Conservation (phyloP, 768 basidiomycete genomes). For the Suillus decipiens region DNA sequence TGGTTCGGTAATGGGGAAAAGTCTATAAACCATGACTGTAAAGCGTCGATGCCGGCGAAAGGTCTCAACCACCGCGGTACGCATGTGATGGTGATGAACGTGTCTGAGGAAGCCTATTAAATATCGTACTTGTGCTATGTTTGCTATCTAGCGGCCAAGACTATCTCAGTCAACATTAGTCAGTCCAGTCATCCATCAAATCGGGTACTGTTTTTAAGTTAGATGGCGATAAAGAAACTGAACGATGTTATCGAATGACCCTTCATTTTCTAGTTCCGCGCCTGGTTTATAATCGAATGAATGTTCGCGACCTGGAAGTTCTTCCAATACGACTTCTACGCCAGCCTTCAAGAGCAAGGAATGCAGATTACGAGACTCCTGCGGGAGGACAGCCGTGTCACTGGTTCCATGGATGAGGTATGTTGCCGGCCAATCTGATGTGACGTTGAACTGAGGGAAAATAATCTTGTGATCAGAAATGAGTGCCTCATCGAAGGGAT, state of each 20-base stretch:
- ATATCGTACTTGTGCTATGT: not conserved
- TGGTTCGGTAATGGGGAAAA: constrained; percentile 20
- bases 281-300: constrained; percentile 53
- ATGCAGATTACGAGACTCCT: constrained; percentile 42
- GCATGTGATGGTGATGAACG: not conserved
- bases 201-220: not conserved
- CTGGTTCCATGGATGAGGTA: constrained; percentile 48
- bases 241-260: constrained; percentile 38
- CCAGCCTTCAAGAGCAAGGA: constrained; percentile 37
- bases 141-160: not conserved
- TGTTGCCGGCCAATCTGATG: constrained; percentile 44
- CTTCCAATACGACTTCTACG: constrained; percentile 37
- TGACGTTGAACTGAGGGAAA: constrained; percentile 49
- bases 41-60: not conserved
- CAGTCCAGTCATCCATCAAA: not conserved
- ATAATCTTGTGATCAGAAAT: constrained; percentile 31
- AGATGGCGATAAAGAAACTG: constrained; percentile 37
- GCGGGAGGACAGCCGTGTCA: constrained; percentile 47
- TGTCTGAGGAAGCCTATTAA: not conserved
- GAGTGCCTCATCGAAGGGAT: constrained; percentile 25
- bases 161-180: not conserved
- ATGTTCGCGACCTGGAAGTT: constrained; percentile 50
- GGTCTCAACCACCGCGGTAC: not conserved
- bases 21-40: constrained; percentile 10
- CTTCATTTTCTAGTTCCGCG: constrained; percentile 37